Evolutionary conservation across 208 protist species (phyloP).

Genomic region (Wallacemonas sp.): DNA sequence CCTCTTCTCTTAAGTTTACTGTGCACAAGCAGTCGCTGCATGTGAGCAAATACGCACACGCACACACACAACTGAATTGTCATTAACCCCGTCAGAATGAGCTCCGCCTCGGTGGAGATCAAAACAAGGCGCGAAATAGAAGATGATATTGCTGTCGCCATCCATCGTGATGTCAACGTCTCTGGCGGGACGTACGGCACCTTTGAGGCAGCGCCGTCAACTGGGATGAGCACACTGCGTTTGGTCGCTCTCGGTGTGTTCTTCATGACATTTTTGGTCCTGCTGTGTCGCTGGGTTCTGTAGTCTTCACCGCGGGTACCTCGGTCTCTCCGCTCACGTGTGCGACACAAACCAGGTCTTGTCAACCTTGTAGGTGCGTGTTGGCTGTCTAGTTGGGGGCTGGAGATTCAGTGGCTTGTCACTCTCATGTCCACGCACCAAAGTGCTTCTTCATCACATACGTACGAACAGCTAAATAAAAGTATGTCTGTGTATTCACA

Average conservation of each 20-base stretch:
- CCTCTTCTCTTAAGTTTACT: too few species aligned
- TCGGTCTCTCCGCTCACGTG: not conserved
- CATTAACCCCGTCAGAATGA: not conserved
- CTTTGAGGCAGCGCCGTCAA: not conserved
- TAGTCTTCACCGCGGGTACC: not conserved
- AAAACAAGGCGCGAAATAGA: constrained; percentile 20
- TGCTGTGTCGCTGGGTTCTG: constrained; percentile 3
- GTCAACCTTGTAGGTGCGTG: too few species aligned
- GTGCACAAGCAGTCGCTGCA: too few species aligned
- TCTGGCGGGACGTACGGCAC: constrained; percentile 15
- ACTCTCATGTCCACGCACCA: not conserved
- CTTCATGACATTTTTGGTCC: constrained; percentile 11
- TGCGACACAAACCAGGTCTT: too few species aligned
- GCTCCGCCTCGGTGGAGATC: not conserved
- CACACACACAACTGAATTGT: not conserved
- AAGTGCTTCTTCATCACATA: not conserved
- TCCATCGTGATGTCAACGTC: not conserved
- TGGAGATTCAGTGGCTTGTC: not conserved
- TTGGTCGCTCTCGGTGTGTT: constrained; percentile 9
- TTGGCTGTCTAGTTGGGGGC: not conserved
- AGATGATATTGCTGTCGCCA: constrained; percentile 21
- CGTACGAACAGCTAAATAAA: not conserved
- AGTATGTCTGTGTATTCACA: too few species aligned
- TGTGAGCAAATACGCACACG: not conserved
- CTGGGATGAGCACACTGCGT: not conserved